Evolutionary conservation across 2,329 filamentous ascomycete genomes (phyloP).

Genomic region (Sarocladium kiliense): DNA sequence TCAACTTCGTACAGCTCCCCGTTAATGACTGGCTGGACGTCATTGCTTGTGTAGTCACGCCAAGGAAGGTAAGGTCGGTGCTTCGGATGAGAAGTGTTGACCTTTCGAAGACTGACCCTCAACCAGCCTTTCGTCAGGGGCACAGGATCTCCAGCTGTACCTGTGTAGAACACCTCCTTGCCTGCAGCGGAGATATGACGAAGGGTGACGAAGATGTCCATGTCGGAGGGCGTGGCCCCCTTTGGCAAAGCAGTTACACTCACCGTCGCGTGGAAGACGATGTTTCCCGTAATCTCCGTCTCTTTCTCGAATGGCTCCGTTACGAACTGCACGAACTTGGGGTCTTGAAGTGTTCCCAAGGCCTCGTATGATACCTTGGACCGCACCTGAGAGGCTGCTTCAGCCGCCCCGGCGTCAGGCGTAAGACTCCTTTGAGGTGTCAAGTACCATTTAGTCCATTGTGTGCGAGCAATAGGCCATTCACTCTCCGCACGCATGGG

Average conservation of each 20-base stretch:
- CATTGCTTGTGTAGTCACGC: constrained; percentile 52
- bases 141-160: constrained; percentile 58
- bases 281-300: constrained; percentile 65
- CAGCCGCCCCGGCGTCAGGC: neutral
- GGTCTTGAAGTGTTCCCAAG: constrained; percentile 47
- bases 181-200: constrained; percentile 50
- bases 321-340: constrained; percentile 49
- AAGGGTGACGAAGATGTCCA: constrained; percentile 60
- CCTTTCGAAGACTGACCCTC: constrained; percentile 51
- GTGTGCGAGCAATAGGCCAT: constrained; percentile 63
- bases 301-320: constrained; percentile 41
- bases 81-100: constrained; percentile 42
- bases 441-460: constrained; percentile 27
- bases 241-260: constrained; percentile 52
- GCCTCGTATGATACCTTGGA: constrained; percentile 50
- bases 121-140: constrained; percentile 63
- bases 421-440: neutral
- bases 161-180: constrained; percentile 58
- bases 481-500: constrained; percentile 50
- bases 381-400: neutral
- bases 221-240: constrained; percentile 37
- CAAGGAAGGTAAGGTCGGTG: constrained; percentile 47
- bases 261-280: constrained; percentile 59
- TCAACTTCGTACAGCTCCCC: constrained; percentile 55
- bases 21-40: constrained; percentile 48